These are phyloP conservation scores for Bretschneidera sinensis DNA, from an alignment of 345 rosid species.

Conservation along the genomic window DNA sequence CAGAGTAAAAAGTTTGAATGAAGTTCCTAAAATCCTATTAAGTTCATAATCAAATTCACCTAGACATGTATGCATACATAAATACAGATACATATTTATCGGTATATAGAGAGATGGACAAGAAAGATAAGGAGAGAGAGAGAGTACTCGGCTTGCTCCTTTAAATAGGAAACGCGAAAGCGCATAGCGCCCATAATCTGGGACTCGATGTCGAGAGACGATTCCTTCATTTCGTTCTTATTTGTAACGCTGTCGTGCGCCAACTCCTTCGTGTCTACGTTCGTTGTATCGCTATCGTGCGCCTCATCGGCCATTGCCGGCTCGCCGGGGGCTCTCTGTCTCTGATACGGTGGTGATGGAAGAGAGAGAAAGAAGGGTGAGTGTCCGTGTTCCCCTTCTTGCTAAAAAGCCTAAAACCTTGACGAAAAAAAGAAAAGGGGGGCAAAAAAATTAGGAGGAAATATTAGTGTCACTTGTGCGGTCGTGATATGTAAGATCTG, in stretches of 20 bases:
- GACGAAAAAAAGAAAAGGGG: background rate
- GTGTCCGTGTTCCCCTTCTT: background rate
- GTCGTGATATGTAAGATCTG: constrained; percentile 3
- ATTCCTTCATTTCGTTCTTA: constrained; percentile 13
- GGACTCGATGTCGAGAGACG: constrained; percentile 36
- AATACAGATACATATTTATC: background rate
- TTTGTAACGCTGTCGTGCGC: background rate
- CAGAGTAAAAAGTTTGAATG: too few relatives aligned
- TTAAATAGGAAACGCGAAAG: constrained; percentile 63
- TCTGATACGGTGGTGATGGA: background rate
- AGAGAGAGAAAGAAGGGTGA: background rate
- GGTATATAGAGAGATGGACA: background rate
- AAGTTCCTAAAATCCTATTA: background rate
- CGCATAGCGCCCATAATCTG: constrained; percentile 63
- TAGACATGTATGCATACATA: background rate
- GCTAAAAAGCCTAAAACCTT: constrained; percentile 1
- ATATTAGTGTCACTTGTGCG: background rate
- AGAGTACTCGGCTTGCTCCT: constrained; percentile 61
- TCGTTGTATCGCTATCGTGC: constrained; percentile 15
- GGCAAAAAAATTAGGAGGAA: background rate
- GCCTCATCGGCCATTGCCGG: constrained; percentile 33
- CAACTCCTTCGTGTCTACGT: constrained; percentile 11
- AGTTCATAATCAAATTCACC: background rate
- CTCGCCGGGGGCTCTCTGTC: background rate
- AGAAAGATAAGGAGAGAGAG: constrained; percentile 14